Percentiles rank a stretch among this genome's conserved stretches.
Conservation (phyloP, 371 early-diverging fungal species). For the Thermomucor indicae-seudaticae region DNA sequence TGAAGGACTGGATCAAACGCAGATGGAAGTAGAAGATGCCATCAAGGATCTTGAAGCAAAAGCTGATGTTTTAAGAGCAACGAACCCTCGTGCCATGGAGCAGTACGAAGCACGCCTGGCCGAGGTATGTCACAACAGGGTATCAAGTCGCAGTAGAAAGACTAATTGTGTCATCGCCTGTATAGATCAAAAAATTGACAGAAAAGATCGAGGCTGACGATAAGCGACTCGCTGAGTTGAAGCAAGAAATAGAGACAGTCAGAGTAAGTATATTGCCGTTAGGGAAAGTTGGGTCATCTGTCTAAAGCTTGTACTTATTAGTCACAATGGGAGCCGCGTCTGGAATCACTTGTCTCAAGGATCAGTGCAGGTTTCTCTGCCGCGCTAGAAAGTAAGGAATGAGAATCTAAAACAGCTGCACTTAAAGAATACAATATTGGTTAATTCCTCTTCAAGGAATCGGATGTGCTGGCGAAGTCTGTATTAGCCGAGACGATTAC, state of each 20-base stretch:
- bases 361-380: slow-evolving; percentile 71
- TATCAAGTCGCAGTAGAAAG: too few species aligned
- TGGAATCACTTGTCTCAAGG: slow-evolving; percentile 50
- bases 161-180: too few species aligned
- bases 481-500: slow-evolving; percentile 67
- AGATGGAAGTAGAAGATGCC: slow-evolving; percentile 47
- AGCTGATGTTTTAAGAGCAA: slow-evolving; percentile 37
- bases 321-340: slow-evolving; percentile 65
- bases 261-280: slow-evolving; percentile 18
- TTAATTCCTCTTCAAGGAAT: slow-evolving; percentile 42
- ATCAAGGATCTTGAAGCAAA: slow-evolving; percentile 46
- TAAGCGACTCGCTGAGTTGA: slow-evolving; percentile 18
- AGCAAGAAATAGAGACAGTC: slow-evolving; percentile 24
- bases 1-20: slow-evolving; percentile 22
- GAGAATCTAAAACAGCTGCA: neutral
- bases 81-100: slow-evolving; percentile 57
- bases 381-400: slow-evolving; percentile 63
- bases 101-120: slow-evolving; percentile 57
- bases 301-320: slow-evolving; percentile 8
- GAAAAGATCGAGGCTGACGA: slow-evolving; percentile 31
- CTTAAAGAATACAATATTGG: neutral
- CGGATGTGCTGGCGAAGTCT: slow-evolving; percentile 89
- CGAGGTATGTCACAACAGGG: slow-evolving; percentile 32
- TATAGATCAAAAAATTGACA: slow-evolving; percentile 22
- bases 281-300: neutral